Base-by-base conservation (phyloP, 2,329 filamentous ascomycete genomes). In the Colletotrichum destructivum region DNA sequence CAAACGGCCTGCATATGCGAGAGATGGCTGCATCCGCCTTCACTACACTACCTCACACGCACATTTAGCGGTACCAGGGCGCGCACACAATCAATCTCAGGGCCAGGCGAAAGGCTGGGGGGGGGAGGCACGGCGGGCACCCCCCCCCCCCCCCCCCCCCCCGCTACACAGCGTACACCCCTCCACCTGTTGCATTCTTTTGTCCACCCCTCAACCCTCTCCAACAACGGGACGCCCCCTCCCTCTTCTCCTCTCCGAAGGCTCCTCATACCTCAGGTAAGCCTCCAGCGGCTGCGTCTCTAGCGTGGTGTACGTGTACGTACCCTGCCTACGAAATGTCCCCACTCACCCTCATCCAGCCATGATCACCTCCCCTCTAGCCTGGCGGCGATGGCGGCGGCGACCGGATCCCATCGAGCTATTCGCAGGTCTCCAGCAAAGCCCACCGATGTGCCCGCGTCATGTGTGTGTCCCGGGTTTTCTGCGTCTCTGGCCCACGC, bases 1-100 rank as follows among this genome's bases (percentile, higher is more conserved):
- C 66, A 66, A 72, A 72, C 66, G 47, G 70, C 70, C 60, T 72
- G 70, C 70, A 71, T 72, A 72, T 72, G 70, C 70, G 66, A 61
- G 70, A 72, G 70, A 72, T 72, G 70, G 70, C 66, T 70, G 55
- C 70, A 66, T 66, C 60, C 68, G 44, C 49, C 60, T 65, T 46
- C 66, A 46, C 69, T 35, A 35, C 31, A 8, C 59, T 57, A 44
- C 63, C 68, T 56, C 47, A 26, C 49, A 64, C 40, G 51, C 68
- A 71, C 57, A 64, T 71, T 52, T 47, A 44, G 59, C 51, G 18
- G 51, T 57, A 51, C 63, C 15, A 40, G 67, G 56, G 62, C 63
- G 51, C 44, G 52, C 51, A 68, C 51, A 57, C 62, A 70, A 70
- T 70, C 68, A 66, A 51, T 46, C 15, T 61, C 59, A 70, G 57